These are phyloP conservation scores for Musa itinerans DNA, from an alignment of 176 grass and related monocot species.

Conservation along the genomic window DNA sequence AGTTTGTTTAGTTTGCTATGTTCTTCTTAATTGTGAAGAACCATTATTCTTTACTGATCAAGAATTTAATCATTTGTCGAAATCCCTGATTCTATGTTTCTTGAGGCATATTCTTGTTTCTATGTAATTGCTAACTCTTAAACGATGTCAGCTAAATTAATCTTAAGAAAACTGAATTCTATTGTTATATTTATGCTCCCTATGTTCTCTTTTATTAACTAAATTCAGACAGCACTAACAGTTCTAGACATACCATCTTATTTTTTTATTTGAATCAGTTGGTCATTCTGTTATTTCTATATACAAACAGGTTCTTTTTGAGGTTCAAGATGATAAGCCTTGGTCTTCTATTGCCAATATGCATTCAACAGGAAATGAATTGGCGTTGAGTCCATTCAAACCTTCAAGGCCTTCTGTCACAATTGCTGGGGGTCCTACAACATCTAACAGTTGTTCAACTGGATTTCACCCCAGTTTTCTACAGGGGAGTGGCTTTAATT, in stretches of 20 bases:
- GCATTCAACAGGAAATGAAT: slow-evolving; percentile 58
- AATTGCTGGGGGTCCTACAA: slow-evolving; percentile 75
- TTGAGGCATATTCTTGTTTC: too few relatives aligned
- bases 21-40: too few relatives aligned
- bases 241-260: background rate
- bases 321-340: slow-evolving; percentile 36
- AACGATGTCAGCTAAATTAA: background rate
- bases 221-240: background rate
- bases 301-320: slow-evolving; percentile 57
- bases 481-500: slow-evolving; percentile 57
- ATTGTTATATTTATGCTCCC: slow-evolving; percentile 12
- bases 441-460: slow-evolving; percentile 76
- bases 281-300: background rate
- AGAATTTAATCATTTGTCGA: too few relatives aligned
- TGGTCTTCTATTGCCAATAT: slow-evolving; percentile 27
- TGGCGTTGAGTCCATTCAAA: slow-evolving; percentile 67
- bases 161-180: background rate
- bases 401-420: slow-evolving; percentile 70
- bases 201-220: background rate
- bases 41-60: too few relatives aligned
- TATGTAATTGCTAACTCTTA: too few relatives aligned
- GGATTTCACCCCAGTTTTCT: slow-evolving; percentile 49
- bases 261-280: background rate
- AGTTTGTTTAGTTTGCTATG: too few relatives aligned
- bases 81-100: too few relatives aligned